Base-by-base conservation (phyloP, 179 eudicot genomes). In the Silene vulgaris region DNA sequence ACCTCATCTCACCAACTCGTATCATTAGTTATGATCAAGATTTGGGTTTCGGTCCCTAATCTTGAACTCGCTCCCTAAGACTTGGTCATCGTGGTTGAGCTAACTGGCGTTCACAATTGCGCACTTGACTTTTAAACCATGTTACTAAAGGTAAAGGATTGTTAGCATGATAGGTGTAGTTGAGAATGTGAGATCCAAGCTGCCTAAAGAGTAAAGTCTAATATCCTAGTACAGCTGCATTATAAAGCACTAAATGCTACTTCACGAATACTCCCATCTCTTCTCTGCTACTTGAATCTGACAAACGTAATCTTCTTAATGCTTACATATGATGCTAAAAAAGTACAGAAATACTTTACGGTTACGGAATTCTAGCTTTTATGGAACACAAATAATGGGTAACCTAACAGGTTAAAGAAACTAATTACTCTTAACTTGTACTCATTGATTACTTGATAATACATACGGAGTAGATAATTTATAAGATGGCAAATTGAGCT, bases 291-390 rank as follows among this genome's bases (percentile, higher is more conserved):
- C 65, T 61, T 61, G 13, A 61, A 20, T 4, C 29, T 23, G 30
- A 28, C 32, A 23, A 63, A 26, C 0, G 12, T 17, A 67, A 67
- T 67, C 19, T 67, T 35, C 52, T 17, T 35, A 32, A 35, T 35
- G 50, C 23, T 2, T 68, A 8, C 54, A 28, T 63, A 63, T 8
- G 16, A 63, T 23, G 16, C 8, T 63, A 63, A n/a, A 9, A 26
- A 63, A 62, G 66, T 62, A 62, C 65, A 20, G 0, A 21, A 61
- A 61, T 61, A 6, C 23, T 60, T 17, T 59, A 19, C 69, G 37
- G 71, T 30, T n/a, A 67, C 8, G 37, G 28, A 20, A n/a, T 67
- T 67, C 52, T 40, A 67, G 71, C 52, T 65, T 62, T 65, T 29
- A 29, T 30, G 45, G 13, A 12, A 23, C 45, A 12, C 9, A 16